Evolutionary conservation across 2,329 filamentous ascomycete genomes (phyloP), one percentile per base, ranked within the genome.

Genomic region (Ascochyta koolunga): DNA sequence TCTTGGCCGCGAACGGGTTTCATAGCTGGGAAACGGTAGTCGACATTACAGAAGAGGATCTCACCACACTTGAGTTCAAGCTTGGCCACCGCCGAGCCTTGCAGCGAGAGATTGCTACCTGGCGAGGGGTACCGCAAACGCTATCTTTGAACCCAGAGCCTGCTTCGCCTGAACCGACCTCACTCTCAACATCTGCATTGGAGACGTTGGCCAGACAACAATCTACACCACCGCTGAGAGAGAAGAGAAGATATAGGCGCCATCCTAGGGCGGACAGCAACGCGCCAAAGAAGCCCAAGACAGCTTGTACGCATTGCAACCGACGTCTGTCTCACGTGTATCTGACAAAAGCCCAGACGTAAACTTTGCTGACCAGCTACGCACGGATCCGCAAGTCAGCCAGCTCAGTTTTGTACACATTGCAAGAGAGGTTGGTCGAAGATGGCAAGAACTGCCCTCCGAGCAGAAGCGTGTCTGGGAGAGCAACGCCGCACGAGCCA

Each of bases 231-330:
- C 64, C 60, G 7, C 59, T 61, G 15, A 54, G 69, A 48, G 71
- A 72, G 54, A 73, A 76, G 63, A 62, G 74, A 44, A 61, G 69
- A 43, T 77, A 77, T 57, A 60, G 73, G 21, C 66, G 74, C 13
- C 74, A 75, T 51, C 74, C 74, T 8, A 61, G 68, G 6, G 63
- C 73, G 10, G 74, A 77, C 46, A 43, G 44, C 29, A 68, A 75
- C 52, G 74, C 74, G 16, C 74, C 74, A 11, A 74, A 74, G 56
- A 75, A 75, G 45, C 74, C 74, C 25, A 76, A 76, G 45, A 76
- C 74, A 29, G 74, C 72, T 8, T 77, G 72, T 74, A 68, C 31
- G 67, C 51, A 44, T 32, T 11, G 13, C 19, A 46, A 18, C 18
- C 5, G 11, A 24, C 13, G 19, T 13, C 9, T n/a, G 2, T 2